Base-by-base conservation (phyloP, 495 filamentous ascomycete genomes). In the Penicillium longicatenatum region DNA sequence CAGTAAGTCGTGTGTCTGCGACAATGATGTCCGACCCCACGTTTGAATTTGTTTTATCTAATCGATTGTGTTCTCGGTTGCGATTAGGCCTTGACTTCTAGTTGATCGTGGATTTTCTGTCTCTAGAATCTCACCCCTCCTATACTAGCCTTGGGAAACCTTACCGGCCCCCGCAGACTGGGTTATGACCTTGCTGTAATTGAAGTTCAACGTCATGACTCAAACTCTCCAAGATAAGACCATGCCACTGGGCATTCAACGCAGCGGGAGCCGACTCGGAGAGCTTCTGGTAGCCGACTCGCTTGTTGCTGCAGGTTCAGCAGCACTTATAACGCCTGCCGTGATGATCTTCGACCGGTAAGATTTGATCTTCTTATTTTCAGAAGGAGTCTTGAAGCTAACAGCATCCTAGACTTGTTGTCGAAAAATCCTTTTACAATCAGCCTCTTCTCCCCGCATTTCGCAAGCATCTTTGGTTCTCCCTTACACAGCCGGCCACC, bases 351-450 rank as follows among this genome's bases (percentile, higher is more conserved):
- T 76, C 60, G 73, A 76, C 50, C 63, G 73, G 73, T 72, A 52
- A 50, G 59, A 17, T 6, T 30, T 35, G 0, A 19, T 33, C 22
- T 17, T 12, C 14, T 26, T 49, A 17, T 17, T 19, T 21, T 22
- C 24, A 26, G 2, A 6, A 26, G 26, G 3, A 26, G 31, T 2
- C 11, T 35, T 14, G 4, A 16, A 39, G 22, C 53, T 69, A 41
- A 71, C 61, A 17, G 3, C 11, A 4, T 12, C 21, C 0, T 44
- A 75, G 73, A 61, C 71, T 73, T 19, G 69, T 97, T 60, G 93
- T 96, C 72, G 91, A 96, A 75, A 94, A 95, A 70, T 89, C 92
- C 24, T 92, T 90, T 45, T 89, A 90, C 55, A 83, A 86, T 52
- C 82, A 79, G 56, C 82, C 87, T 21, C 82, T 96, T 45, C 71